Conservation (phyloP, 2,329 filamentous ascomycete genomes). For the Blastomyces parvus region DNA sequence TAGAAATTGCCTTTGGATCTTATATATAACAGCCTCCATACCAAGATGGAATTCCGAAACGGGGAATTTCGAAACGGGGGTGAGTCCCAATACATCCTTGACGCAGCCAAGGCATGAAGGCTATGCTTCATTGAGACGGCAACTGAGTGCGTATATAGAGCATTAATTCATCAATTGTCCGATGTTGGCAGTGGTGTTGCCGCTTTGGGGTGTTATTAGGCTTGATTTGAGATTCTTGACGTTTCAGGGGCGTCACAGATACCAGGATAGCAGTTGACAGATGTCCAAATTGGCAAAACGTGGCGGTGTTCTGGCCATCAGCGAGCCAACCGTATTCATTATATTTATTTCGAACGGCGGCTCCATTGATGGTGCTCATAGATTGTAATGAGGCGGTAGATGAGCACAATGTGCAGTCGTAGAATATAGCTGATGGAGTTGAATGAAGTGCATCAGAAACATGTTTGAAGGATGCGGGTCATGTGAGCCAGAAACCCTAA, state of each 20-base stretch:
- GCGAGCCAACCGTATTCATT: neutral
- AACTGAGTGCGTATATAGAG: neutral
- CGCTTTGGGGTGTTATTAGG: neutral
- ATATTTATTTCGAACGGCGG: neutral
- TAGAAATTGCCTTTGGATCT: neutral
- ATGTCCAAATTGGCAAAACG: neutral
- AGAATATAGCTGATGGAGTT: neutral
- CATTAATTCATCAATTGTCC: neutral
- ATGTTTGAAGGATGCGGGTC: neutral
- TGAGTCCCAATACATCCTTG: neutral
- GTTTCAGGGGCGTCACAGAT: slow-evolving; percentile 1
- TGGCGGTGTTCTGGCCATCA: neutral
- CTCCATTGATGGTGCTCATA: neutral
- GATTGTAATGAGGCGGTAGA: neutral
- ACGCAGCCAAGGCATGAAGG: neutral
- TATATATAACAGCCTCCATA: neutral
- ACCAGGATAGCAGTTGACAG: neutral
- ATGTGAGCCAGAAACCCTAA: neutral
- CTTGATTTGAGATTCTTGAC: neutral
- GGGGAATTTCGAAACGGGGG: neutral
- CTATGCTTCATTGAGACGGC: neutral
- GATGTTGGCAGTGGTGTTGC: neutral
- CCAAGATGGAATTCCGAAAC: neutral
- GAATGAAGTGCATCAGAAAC: neutral
- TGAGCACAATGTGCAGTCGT: neutral